phyloP scores from a whole-genome alignment of 2,329 filamentous ascomycete species.

The Fusarium lateritium region DNA sequence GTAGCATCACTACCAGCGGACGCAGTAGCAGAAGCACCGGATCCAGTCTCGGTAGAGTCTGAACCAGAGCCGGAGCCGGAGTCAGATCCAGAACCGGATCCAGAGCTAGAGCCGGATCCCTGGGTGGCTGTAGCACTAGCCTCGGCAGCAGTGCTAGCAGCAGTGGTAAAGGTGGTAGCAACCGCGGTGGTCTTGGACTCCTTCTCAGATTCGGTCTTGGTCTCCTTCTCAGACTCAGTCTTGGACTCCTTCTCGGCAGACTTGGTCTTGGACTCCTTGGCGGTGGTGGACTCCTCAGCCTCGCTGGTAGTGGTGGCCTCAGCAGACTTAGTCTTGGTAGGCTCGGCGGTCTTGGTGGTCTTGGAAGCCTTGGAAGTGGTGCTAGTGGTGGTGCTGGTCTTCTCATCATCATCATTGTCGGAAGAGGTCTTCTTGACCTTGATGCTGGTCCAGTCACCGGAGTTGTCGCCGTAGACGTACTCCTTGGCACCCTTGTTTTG shows the following conservation, averaged over 20 bases:
- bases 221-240: constrained; percentile 25
- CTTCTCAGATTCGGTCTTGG: background rate
- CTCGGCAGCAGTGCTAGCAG: constrained; percentile 18
- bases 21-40: constrained; percentile 29
- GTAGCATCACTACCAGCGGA: constrained; percentile 16
- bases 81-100: constrained; percentile 13
- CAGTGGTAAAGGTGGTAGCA: constrained; percentile 41
- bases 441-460: constrained; percentile 67
- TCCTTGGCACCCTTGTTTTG: constrained; percentile 59
- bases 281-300: constrained; percentile 26
- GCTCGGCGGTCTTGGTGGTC: constrained; percentile 32
- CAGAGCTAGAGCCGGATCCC: constrained; percentile 41
- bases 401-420: constrained; percentile 34
- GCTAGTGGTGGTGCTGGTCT: constrained; percentile 42
- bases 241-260: constrained; percentile 20
- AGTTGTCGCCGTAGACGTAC: constrained; percentile 67
- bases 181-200: constrained; percentile 21
- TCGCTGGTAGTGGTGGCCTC: constrained; percentile 29
- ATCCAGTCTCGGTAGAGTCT: constrained; percentile 22
- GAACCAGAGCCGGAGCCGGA: constrained; percentile 16
- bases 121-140: constrained; percentile 31
- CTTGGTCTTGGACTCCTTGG: constrained; percentile 36
- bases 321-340: constrained; percentile 35
- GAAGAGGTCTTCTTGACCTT: constrained; percentile 60
- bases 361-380: constrained; percentile 31